Conservation (phyloP, 768 basidiomycete genomes). For the Tremella mesenterica region DNA sequence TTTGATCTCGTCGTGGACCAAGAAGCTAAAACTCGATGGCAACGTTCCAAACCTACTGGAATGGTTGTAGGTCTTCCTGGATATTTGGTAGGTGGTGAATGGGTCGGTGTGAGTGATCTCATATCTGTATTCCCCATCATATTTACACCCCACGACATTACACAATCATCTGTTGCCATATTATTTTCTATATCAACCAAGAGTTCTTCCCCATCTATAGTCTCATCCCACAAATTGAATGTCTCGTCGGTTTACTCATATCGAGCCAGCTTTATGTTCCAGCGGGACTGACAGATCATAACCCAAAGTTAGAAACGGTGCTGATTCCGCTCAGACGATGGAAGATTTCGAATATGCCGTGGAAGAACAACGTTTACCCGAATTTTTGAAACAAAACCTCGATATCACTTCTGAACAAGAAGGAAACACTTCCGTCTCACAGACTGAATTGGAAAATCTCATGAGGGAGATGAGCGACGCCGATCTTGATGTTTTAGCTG, state of each 20-base stretch:
- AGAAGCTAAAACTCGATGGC: slow-evolving; percentile 38
- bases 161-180: neutral
- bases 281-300: no score
- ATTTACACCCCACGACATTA: neutral
- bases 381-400: slow-evolving; percentile 33
- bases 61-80: slow-evolving; percentile 33
- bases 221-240: neutral
- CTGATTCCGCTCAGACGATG: slow-evolving; percentile 23
- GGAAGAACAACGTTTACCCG: slow-evolving; percentile 23
- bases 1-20: slow-evolving; percentile 34
- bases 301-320: neutral
- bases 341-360: slow-evolving; percentile 41
- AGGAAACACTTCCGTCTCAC: slow-evolving; percentile 13
- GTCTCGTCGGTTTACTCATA: no score
- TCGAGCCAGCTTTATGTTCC: no score
- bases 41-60: slow-evolving; percentile 34
- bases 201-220: neutral
- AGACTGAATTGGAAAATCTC: slow-evolving; percentile 30
- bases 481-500: slow-evolving; percentile 26
- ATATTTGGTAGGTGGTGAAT: slow-evolving; percentile 40
- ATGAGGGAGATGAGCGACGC: slow-evolving; percentile 33
- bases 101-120: slow-evolving; percentile 31
- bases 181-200: neutral
- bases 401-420: slow-evolving; percentile 10
- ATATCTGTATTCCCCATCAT: neutral